Base-by-base conservation (phyloP, 495 filamentous ascomycete genomes). In the Talaromyces thailandensis region DNA sequence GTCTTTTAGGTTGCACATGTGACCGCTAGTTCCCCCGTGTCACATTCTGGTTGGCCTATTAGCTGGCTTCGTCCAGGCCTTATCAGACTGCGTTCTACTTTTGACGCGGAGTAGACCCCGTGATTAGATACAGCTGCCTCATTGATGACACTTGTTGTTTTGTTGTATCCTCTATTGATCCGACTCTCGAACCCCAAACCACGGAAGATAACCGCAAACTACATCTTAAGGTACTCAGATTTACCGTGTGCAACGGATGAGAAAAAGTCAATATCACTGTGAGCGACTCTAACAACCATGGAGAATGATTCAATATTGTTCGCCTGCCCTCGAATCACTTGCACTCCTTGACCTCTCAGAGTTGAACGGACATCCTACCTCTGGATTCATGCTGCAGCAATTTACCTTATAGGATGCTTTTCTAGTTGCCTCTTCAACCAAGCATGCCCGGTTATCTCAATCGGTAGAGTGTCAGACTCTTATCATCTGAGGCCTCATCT, bases 381-480 rank as follows among this genome's bases (percentile, higher is more conserved):
- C n/a, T n/a, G n/a, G n/a, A n/a, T n/a, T n/a, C n/a, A n/a, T n/a
- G n/a, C n/a, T n/a, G n/a, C n/a, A n/a, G n/a, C n/a, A n/a, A n/a
- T n/a, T n/a, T n/a, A n/a, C n/a, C n/a, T n/a, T n/a, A n/a, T n/a
- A n/a, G n/a, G n/a, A n/a, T n/a, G n/a, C n/a, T n/a, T n/a, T n/a
- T n/a, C n/a, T n/a, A n/a, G n/a, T n/a, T n/a, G n/a, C n/a, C n/a
- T n/a, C 12, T 28, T 28, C 50, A 53, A 53, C 50, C 23, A 26
- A 53, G 21, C n/a, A 53, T 53, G 50, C 50, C 50, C 50, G 50
- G 50, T 53, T 53, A 53, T 53, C 50, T 53, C 50, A 53, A 53
- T 53, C 50, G 50, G 50, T 53, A 53, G 50, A 53, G 50, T 53
- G 50, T 53, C 50, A 53, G 50, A 53, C 50, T 53, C 50, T 53